Evolutionary conservation across 1,284 basidiomycete species (phyloP).

Genomic region (Moesziomyces aphidis): DNA sequence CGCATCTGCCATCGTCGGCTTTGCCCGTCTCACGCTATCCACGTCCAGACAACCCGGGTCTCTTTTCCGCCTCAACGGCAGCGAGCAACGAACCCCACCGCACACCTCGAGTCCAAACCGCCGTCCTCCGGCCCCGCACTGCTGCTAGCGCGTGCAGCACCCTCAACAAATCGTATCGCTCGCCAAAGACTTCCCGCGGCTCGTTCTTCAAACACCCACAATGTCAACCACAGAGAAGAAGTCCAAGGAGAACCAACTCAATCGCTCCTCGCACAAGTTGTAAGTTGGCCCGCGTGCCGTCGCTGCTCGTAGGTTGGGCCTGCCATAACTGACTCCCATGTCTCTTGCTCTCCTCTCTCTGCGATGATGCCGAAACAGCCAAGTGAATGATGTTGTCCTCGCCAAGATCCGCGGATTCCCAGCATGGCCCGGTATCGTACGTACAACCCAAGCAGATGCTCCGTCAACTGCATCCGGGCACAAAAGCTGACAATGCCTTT

Average conservation of each 20-base stretch:
- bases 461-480: not conserved
- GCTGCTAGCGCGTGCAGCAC: not conserved
- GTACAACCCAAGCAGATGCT: constrained; percentile 58
- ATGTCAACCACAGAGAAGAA: constrained; percentile 46
- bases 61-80: not conserved
- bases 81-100: not conserved
- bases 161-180: not conserved
- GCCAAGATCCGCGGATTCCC: constrained; percentile 94
- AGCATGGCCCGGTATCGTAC: constrained; percentile 88
- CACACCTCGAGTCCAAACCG: not conserved
- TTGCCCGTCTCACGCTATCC: not conserved
- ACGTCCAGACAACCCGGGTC: no score
- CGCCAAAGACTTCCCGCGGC: not conserved
- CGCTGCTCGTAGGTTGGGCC: not conserved
- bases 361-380: constrained; percentile 13
- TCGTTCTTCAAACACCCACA: not conserved
- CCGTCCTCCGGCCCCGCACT: not conserved
- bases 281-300: constrained; percentile 3
- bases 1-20: not conserved
- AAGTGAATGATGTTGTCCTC: constrained; percentile 82
- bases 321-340: constrained; percentile 2
- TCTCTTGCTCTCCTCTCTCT: not conserved
- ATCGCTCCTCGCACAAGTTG: constrained; percentile 38
- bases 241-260: constrained; percentile 44
- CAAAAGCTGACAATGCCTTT: not conserved